These are phyloP conservation scores for Farysia itapuensis DNA, from an alignment of 1,284 basidiomycete species.

Conservation along the genomic window DNA sequence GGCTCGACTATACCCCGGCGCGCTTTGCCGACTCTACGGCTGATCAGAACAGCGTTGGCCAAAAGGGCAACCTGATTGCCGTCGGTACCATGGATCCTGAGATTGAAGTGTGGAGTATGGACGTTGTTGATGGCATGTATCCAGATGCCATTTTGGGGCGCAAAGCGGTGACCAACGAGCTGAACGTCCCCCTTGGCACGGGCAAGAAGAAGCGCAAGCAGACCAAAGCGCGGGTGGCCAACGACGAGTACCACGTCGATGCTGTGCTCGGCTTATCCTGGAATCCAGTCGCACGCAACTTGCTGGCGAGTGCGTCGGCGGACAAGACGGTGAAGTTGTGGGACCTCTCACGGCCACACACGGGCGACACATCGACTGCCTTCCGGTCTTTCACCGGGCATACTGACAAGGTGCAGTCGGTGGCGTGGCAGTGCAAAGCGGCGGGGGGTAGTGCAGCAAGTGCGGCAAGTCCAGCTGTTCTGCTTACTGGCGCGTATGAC, in stretches of 20 bases:
- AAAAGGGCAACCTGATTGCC: conserved; percentile 85
- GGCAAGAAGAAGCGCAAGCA: conserved; percentile 74
- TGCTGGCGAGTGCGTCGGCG: conserved; percentile 88
- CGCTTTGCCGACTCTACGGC: conserved; percentile 43
- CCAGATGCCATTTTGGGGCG: conserved; percentile 88
- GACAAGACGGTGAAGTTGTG: conserved; percentile 96
- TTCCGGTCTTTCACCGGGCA: conserved; percentile 81
- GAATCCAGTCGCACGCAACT: conserved; percentile 84
- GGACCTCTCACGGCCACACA: conserved; percentile 75
- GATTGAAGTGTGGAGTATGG: conserved; percentile 97
- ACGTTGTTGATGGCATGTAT: conserved; percentile 90
- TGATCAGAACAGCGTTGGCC: conserved; percentile 33
- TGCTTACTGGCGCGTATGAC: conserved; percentile 91
- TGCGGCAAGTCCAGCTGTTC: conserved; percentile 70
- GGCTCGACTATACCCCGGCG: conserved; percentile 86
- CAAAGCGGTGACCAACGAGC: conserved; percentile 62
- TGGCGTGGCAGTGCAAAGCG: conserved; percentile 78
- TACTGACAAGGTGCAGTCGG: conserved; percentile 94
- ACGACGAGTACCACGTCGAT: conserved; percentile 81
- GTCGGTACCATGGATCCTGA: conserved; percentile 96
- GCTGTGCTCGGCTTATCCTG: conserved; percentile 88
- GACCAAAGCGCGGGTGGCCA: conserved; percentile 71
- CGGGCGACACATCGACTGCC: conserved; percentile 65
- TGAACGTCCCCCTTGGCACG: conserved; percentile 49
- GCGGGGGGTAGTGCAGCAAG: conserved; percentile 51